A percentile compares a stretch with the other conserved stretches of the same genome.
Evolutionary conservation across 2,329 filamentous ascomycete genomes (phyloP).

Genomic region (Neonectria hederae): DNA sequence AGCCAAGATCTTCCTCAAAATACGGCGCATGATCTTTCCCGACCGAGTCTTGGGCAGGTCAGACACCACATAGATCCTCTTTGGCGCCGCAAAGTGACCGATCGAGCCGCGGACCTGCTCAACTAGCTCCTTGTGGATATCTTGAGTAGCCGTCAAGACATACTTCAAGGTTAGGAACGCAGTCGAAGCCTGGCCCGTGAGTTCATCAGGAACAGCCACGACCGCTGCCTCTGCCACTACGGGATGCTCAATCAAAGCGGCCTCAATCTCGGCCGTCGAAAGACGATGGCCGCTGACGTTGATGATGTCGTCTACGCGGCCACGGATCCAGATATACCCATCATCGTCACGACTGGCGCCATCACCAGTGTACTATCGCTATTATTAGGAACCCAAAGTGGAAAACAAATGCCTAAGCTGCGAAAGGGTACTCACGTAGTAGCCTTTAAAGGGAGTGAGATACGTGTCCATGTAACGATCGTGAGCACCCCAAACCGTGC

Average conservation of each 20-base stretch:
- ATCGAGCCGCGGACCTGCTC: conserved; percentile 93
- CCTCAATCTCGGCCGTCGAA: conserved; percentile 96
- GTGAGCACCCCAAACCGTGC: conserved; percentile 95
- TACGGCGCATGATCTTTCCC: conserved; percentile 96
- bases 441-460: conserved; percentile 91
- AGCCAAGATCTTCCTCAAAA: conserved; percentile 91
- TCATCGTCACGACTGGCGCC: conserved; percentile 92
- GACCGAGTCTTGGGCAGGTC: conserved; percentile 94
- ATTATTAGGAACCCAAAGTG: not conserved
- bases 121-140: conserved; percentile 84
- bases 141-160: conserved; percentile 61
- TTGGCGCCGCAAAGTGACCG: conserved; percentile 91
- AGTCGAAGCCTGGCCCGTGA: conserved; percentile 93
- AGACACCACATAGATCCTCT: conserved; percentile 84
- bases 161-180: conserved; percentile 87
- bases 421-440: conserved; percentile 75
- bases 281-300: conserved; percentile 94
- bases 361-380: conserved; percentile 78
- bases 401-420: fast-evolving
- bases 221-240: conserved; percentile 90
- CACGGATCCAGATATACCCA: conserved; percentile 98
- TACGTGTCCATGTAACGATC: conserved; percentile 98
- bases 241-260: conserved; percentile 87
- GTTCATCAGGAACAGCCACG: conserved; percentile 86
- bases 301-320: conserved; percentile 94